Conservation (phyloP, 2,329 filamentous ascomycete species). For the Sporothrix sp. region DNA sequence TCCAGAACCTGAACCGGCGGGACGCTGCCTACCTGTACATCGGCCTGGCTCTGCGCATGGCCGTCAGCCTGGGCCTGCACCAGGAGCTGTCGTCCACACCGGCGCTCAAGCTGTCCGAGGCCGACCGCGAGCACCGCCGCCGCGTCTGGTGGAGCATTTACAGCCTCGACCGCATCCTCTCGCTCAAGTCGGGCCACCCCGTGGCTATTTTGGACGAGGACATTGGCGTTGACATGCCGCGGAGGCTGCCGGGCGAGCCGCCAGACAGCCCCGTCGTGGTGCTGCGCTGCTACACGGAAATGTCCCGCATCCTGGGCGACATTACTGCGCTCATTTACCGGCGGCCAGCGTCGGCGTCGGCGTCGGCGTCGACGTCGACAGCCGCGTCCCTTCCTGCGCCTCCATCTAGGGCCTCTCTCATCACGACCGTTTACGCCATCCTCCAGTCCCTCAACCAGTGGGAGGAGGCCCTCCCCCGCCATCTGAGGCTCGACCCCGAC, state of each 20-base stretch:
- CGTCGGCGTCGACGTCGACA: background rate
- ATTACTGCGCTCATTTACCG: slow-evolving; percentile 40
- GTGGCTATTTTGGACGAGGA: slow-evolving; percentile 46
- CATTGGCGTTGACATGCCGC: slow-evolving; percentile 34
- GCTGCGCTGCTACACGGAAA: slow-evolving; percentile 40
- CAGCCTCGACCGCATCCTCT: slow-evolving; percentile 43
- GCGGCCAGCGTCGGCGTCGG: slow-evolving; percentile 22
- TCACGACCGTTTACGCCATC: slow-evolving; percentile 42
- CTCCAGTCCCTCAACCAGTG: slow-evolving; percentile 39
- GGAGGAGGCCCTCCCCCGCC: slow-evolving; percentile 37
- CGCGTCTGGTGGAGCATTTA: slow-evolving; percentile 49
- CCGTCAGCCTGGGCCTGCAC: slow-evolving; percentile 46
- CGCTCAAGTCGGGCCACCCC: slow-evolving; percentile 45
- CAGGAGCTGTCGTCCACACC: slow-evolving; percentile 41
- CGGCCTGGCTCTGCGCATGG: slow-evolving; percentile 46
- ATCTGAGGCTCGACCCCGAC: slow-evolving; percentile 38
- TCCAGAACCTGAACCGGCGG: slow-evolving; percentile 46
- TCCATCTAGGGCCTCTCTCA: slow-evolving; percentile 28
- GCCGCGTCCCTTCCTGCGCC: background rate
- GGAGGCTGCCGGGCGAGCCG: slow-evolving; percentile 29
- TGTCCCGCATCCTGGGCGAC: slow-evolving; percentile 42
- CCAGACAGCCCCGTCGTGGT: slow-evolving; percentile 37
- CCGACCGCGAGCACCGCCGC: slow-evolving; percentile 38
- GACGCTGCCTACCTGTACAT: slow-evolving; percentile 47
- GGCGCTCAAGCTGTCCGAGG: slow-evolving; percentile 27